A percentile compares a stretch with the other conserved stretches of the same genome.
phyloP scores from a whole-genome alignment of 352 stramenopile genomes.

The Phytophthora sp. region DNA sequence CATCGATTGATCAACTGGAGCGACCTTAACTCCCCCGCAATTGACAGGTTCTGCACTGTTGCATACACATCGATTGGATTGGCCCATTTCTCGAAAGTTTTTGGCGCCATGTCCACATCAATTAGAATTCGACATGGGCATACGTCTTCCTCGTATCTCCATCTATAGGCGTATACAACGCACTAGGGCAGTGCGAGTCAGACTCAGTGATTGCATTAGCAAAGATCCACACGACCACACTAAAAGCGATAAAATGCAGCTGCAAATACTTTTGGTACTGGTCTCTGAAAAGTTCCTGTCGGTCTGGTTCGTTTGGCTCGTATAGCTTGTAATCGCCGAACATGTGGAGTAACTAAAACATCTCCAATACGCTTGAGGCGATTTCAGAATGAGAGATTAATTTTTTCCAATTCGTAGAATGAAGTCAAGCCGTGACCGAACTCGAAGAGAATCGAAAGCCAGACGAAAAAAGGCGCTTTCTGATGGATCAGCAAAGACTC shows the following conservation, averaged over 20 bases:
- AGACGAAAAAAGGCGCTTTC: conserved; percentile 32
- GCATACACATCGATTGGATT: conserved; percentile 18
- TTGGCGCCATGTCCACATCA: conserved; percentile 15
- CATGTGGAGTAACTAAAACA: conserved; percentile 3
- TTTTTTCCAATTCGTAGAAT: conserved; percentile 28
- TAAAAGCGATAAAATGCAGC: conserved; percentile 22
- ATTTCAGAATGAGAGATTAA: conserved; percentile 36
- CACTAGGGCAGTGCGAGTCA: conserved; percentile 11
- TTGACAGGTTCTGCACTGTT: conserved; percentile 17
- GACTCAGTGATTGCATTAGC: conserved; percentile 3
- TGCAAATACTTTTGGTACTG: conserved; percentile 16
- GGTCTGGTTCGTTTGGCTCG: not conserved
- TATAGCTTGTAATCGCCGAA: not conserved
- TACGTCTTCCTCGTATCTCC: not conserved
- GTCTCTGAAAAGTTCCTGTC: not conserved
- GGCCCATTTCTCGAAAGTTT: conserved; percentile 26
- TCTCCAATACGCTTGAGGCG: conserved; percentile 31
- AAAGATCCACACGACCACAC: conserved; percentile 14
- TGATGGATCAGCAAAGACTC: conserved; percentile 24
- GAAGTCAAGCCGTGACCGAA: conserved; percentile 25
- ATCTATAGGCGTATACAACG: conserved; percentile 26
- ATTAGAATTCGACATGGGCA: conserved; percentile 34
- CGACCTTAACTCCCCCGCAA: conserved; percentile 17
- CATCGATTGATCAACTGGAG: conserved; percentile 30
- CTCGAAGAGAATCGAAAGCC: conserved; percentile 36